A percentile compares a stretch with the other conserved stretches of the same genome.
phyloP scores from a whole-genome alignment of 192 early-diverging fungal genomes.

The Spizellomyces punctatus region DNA sequence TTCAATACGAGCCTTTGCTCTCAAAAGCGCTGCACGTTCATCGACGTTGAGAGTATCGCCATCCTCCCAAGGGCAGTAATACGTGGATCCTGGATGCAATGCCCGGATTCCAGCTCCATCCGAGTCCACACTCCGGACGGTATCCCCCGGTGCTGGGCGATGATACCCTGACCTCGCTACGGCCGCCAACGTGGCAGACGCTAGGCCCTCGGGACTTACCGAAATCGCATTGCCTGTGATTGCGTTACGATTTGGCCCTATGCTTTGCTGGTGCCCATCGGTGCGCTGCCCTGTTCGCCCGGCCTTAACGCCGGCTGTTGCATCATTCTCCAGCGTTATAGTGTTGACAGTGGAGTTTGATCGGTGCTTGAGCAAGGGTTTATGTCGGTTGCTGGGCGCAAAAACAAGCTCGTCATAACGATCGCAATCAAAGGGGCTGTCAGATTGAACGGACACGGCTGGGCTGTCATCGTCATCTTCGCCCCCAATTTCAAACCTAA shows the following conservation, averaged over 20 bases:
- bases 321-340: constrained; percentile 1
- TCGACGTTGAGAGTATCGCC: constrained; percentile 25
- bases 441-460: constrained; percentile 8
- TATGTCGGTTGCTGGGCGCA: neutral
- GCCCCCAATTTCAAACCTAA: constrained; percentile 24
- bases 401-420: constrained; percentile 32
- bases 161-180: neutral
- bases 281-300: neutral
- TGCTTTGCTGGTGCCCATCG: neutral
- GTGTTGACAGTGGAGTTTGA: constrained; percentile 20
- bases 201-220: constrained; percentile 8
- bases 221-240: constrained; percentile 3
- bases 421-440: constrained; percentile 12
- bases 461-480: constrained; percentile 34
- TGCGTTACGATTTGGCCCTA: neutral
- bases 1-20: constrained; percentile 18
- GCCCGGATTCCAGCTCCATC: constrained; percentile 2
- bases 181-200: neutral
- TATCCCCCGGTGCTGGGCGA: constrained; percentile 9
- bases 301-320: neutral
- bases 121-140: constrained; percentile 22
- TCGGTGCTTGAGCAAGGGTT: constrained; percentile 13
- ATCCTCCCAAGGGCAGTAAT: constrained; percentile 20
- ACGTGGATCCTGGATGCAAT: neutral
- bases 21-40: constrained; percentile 23